A percentile compares a stretch with the other conserved stretches of the same genome.
Conservation (phyloP, 805 yeast genomes). For the Candida michaelii region DNA sequence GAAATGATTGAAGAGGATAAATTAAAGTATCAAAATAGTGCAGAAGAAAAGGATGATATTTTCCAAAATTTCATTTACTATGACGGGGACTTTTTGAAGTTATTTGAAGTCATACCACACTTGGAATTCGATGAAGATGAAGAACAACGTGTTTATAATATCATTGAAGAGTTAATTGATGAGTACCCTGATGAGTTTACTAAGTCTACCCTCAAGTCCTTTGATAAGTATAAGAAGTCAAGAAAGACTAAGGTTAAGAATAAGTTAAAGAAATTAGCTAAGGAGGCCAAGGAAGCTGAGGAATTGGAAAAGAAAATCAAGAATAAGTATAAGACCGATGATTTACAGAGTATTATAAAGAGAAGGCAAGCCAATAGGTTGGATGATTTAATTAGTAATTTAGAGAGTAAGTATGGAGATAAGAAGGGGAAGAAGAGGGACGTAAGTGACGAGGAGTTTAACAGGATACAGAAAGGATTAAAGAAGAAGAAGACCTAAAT, state of each 20-base stretch:
- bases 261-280: conserved; percentile 51
- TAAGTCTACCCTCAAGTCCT: conserved; percentile 36
- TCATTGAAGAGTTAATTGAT: conserved; percentile 47
- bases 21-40: conserved; percentile 57
- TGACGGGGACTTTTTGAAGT: conserved; percentile 65
- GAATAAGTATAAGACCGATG: conserved; percentile 38
- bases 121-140: conserved; percentile 59
- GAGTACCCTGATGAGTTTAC: conserved; percentile 35
- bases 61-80: conserved; percentile 53
- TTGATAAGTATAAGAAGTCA: conserved; percentile 50
- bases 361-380: conserved; percentile 43
- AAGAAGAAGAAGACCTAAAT: conserved; percentile 21
- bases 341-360: conserved; percentile 50
- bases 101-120: conserved; percentile 79
- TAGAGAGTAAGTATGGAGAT: conserved; percentile 52
- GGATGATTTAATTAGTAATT: conserved; percentile 45
- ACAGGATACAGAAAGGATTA: conserved; percentile 41
- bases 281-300: conserved; percentile 66
- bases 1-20: conserved; percentile 72
- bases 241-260: conserved; percentile 48
- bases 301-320: conserved; percentile 41
- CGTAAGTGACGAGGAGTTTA: conserved; percentile 52
- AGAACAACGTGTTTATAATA: conserved; percentile 57
- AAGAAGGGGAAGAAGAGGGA: conserved; percentile 42
- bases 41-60: conserved; percentile 64